phyloP scores from a whole-genome alignment of 495 filamentous ascomycete genomes.

The Neurospora sp. region DNA sequence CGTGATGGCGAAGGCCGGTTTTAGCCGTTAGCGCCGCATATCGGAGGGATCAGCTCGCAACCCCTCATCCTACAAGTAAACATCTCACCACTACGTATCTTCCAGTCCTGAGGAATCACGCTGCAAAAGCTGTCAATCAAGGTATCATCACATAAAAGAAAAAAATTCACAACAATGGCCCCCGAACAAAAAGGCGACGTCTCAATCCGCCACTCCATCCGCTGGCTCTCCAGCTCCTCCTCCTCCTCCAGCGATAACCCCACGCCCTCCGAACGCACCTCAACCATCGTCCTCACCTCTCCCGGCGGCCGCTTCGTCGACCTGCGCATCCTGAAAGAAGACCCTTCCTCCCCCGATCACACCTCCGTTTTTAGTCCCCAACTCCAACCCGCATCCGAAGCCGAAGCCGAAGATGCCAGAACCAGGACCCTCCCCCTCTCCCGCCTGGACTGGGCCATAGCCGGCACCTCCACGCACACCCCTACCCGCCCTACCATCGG shows the following conservation, averaged over 20 bases:
- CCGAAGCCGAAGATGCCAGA: neutral
- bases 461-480: constrained; percentile 31
- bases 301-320: constrained; percentile 40
- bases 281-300: constrained; percentile 40
- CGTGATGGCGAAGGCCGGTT: neutral
- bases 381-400: too few relatives aligned
- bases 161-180: neutral
- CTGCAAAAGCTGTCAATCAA: neutral
- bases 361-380: neutral
- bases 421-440: neutral
- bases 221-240: constrained; percentile 30
- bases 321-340: constrained; percentile 25
- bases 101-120: too few relatives aligned
- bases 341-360: neutral
- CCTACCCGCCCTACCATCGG: neutral
- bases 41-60: neutral
- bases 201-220: constrained; percentile 31
- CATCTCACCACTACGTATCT: neutral
- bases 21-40: neutral
- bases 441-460: constrained; percentile 43
- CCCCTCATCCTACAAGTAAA: neutral
- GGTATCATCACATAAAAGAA: neutral
- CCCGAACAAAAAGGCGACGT: constrained; percentile 12
- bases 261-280: constrained; percentile 24
- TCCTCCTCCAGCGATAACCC: constrained; percentile 5